Evolutionary conservation across 1,284 basidiomycete genomes (phyloP).

Genomic region (Cryptococcus jaspeensis): DNA sequence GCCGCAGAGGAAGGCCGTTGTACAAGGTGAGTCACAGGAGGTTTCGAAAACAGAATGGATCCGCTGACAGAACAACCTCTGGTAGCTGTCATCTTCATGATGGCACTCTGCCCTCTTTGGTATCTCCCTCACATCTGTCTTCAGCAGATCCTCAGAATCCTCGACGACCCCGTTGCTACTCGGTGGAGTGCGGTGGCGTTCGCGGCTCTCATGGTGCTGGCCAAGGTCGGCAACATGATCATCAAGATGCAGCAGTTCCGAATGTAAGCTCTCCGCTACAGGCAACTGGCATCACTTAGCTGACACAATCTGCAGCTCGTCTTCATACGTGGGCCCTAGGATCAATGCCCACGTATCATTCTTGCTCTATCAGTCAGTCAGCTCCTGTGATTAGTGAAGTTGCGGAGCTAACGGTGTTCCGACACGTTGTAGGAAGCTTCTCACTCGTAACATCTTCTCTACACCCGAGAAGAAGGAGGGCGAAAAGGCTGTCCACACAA

Average conservation of each 20-base stretch:
- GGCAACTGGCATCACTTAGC: neutral
- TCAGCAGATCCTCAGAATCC: slow-evolving; percentile 27
- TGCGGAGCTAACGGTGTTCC: neutral
- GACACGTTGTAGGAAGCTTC: slow-evolving; percentile 23
- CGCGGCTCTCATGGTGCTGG: slow-evolving; percentile 21
- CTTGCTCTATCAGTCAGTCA: slow-evolving; percentile 28
- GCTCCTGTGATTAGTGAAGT: neutral
- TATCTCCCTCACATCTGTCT: slow-evolving; percentile 34
- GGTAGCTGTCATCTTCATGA: slow-evolving; percentile 13
- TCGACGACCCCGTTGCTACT: slow-evolving; percentile 19
- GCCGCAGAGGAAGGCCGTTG: slow-evolving; percentile 15
- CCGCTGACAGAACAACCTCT: neutral
- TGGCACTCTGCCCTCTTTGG: slow-evolving; percentile 22
- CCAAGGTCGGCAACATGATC: slow-evolving; percentile 11
- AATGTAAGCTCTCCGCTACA: slow-evolving; percentile 13
- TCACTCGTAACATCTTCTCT: slow-evolving; percentile 30
- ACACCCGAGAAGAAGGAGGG: slow-evolving; percentile 13
- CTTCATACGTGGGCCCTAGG: slow-evolving; percentile 17
- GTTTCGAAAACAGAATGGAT: neutral
- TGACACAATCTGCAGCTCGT: slow-evolving; percentile 6
- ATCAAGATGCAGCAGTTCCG: slow-evolving; percentile 14
- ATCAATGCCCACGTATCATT: slow-evolving; percentile 23
- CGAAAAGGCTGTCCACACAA: slow-evolving; percentile 16
- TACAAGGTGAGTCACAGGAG: slow-evolving; percentile 12
- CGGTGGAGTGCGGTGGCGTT: slow-evolving; percentile 20